Conservation (phyloP, 345 rosid species). For the Eucalyptus regnans region DNA sequence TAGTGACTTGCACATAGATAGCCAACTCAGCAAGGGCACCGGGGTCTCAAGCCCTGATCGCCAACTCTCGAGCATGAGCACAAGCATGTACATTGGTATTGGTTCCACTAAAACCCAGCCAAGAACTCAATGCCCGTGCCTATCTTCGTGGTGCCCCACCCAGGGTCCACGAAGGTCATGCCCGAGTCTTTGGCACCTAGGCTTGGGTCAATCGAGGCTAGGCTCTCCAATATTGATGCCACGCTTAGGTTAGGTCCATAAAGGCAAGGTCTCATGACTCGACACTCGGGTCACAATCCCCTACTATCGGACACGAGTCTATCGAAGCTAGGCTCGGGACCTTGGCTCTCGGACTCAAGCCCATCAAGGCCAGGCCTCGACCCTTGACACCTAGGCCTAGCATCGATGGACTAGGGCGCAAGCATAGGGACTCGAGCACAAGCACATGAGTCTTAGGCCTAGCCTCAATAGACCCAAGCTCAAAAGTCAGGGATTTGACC, state of each 20-base stretch:
- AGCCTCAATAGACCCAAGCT: neutral
- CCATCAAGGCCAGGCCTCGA: fast-evolving
- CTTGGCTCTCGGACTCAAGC: neutral
- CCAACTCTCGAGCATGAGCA: neutral
- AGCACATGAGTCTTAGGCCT: neutral
- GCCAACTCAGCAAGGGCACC: fast-evolving
- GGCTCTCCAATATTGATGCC: too few relatives aligned
- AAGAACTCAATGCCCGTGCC: too few relatives aligned
- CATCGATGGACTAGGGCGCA: neutral
- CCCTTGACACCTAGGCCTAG: neutral
- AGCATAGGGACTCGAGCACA: neutral
- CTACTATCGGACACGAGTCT: fast-evolving
- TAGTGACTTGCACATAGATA: neutral
- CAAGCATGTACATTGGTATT: fast-evolving
- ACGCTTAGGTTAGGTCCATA: too few relatives aligned
- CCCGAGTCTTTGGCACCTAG: fast-evolving
- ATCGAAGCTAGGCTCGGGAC: fast-evolving
- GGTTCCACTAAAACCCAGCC: too few relatives aligned
- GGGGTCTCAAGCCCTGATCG: too few relatives aligned
- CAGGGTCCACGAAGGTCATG: too few relatives aligned
- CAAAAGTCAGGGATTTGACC: fast-evolving
- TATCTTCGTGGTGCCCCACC: too few relatives aligned
- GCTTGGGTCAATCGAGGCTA: fast-evolving
- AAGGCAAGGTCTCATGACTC: fast-evolving
- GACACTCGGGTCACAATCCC: fast-evolving